Evolutionary conservation across 495 filamentous ascomycete genomes (phyloP).

Genomic region (Penicillium ochrochloron): DNA sequence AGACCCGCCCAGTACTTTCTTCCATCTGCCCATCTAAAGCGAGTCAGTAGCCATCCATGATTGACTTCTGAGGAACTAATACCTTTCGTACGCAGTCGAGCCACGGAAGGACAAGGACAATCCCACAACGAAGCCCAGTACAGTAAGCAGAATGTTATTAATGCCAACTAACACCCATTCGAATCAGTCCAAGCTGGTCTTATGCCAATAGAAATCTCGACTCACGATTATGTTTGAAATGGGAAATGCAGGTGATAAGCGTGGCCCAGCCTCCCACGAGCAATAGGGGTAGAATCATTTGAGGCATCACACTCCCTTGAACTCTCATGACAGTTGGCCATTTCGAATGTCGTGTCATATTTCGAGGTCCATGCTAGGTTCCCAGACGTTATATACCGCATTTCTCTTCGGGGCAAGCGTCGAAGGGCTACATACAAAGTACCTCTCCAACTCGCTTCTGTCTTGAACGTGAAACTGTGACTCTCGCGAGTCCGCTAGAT

Average conservation of each 20-base stretch:
- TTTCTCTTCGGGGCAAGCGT: background rate
- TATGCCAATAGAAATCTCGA: background rate
- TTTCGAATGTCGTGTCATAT: slow-evolving; percentile 77
- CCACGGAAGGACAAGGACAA: slow-evolving; percentile 81
- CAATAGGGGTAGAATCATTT: slow-evolving; percentile 75
- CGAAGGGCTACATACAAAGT: slow-evolving; percentile 45
- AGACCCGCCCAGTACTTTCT: slow-evolving; percentile 78
- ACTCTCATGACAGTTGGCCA: slow-evolving; percentile 78
- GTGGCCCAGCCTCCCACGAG: slow-evolving; percentile 72
- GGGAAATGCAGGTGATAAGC: slow-evolving; percentile 65
- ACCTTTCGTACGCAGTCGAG: slow-evolving; percentile 84
- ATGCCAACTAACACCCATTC: slow-evolving; percentile 51
- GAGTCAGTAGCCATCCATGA: slow-evolving; percentile 4
- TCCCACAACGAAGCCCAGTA: slow-evolving; percentile 88
- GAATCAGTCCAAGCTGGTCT: slow-evolving; percentile 2
- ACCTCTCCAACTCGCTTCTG: slow-evolving; percentile 46
- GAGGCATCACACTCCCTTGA: slow-evolving; percentile 79
- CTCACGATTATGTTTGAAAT: slow-evolving; percentile 56
- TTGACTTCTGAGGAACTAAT: slow-evolving; percentile 6
- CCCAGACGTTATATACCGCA: background rate
- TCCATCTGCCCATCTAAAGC: slow-evolving; percentile 65
- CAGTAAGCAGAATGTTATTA: slow-evolving; percentile 73
- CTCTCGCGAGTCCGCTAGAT: slow-evolving; percentile 45
- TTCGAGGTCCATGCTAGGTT: slow-evolving; percentile 60
- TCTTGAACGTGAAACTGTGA: slow-evolving; percentile 40